These are phyloP conservation scores for Albatrellus ellisii DNA, from an alignment of 768 basidiomycete species.

Conservation along the genomic window DNA sequence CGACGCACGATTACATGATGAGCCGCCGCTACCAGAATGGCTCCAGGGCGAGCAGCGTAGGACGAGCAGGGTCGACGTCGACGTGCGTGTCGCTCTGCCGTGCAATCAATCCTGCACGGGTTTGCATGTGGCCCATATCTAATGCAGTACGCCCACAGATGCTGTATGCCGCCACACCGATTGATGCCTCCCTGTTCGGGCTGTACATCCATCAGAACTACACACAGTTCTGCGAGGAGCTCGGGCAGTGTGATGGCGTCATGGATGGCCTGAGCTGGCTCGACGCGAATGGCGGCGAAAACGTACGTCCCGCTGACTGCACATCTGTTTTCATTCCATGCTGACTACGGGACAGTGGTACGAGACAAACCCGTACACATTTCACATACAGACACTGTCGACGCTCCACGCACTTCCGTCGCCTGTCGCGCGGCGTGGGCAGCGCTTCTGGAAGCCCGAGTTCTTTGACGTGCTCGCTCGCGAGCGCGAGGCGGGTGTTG, in stretches of 20 bases:
- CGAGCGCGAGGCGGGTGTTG: constrained; percentile 48
- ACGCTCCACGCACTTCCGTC: constrained; percentile 79
- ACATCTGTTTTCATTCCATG: background rate
- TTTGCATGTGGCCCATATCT: no score
- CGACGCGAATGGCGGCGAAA: constrained; percentile 54
- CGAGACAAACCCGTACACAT: constrained; percentile 69
- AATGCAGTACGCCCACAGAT: constrained; percentile 28
- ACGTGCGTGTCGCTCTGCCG: constrained; percentile 31
- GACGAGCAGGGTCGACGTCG: constrained; percentile 63
- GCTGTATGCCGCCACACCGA: constrained; percentile 74
- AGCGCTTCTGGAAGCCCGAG: constrained; percentile 79
- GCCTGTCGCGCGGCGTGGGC: constrained; percentile 66
- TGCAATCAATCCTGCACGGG: constrained; percentile 1
- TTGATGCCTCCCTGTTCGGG: constrained; percentile 82
- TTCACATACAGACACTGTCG: constrained; percentile 72
- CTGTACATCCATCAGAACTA: constrained; percentile 95
- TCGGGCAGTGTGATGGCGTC: constrained; percentile 61
- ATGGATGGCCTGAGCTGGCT: constrained; percentile 69
- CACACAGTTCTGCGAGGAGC: constrained; percentile 63
- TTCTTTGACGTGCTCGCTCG: constrained; percentile 57
- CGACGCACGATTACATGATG: constrained; percentile 42
- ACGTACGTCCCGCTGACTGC: constrained; percentile 26
- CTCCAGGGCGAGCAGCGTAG: constrained; percentile 46
- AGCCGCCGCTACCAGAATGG: constrained; percentile 43
- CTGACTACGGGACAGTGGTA: constrained; percentile 34